Evolutionary conservation across 2,329 filamentous ascomycete genomes (phyloP), one percentile per base, ranked within the genome.

Genomic region (Bipolaris oryzae): DNA sequence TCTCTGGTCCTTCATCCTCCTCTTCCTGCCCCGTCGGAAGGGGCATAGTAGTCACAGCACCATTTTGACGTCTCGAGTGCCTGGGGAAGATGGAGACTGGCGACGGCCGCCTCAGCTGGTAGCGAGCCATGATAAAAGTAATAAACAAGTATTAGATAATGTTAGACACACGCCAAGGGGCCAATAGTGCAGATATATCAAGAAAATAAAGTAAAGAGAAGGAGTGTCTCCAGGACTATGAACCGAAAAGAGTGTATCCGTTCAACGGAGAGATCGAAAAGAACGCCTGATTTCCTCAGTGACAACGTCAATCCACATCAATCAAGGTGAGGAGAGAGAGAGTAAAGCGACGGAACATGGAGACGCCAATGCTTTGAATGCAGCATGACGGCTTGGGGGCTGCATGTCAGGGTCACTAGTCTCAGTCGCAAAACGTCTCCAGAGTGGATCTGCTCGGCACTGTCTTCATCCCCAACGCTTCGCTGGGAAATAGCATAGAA

Each of bases 361-460:
- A 62, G 53, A 63, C 61, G 63, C 64, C 62, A 70, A 69, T 63
- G 42, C 68, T 75, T 69, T 75, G 64, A 65, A 67, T 66, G 61
- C 51, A 47, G 57, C 50, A 51, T 60, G 63, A 57, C 62, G 58
- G 57, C 55, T 53, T 56, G 58, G 60, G 45, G 51, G 35, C 56
- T 60, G 51, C 61, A 58, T 62, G 61, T 50, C 50, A 58, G 50
- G 52, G 46, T 60, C 50, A 46, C 53, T 49, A 49, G 41, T 53
- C 57, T 69, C 65, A 47, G 58, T 70, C 66, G 64, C 48, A 57
- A 51, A 61, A 52, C 57, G 68, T 71, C 69, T 70, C 69, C 57
- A 63, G 64, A 57, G 60, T 67, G 63, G 58, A 53, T 63, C 60
- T 43, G 11, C 48, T 50, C 48, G 57, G 61, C 53, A 43, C 20